These are phyloP conservation scores for Phlegmacium glaucopus DNA, from an alignment of 768 basidiomycete genomes.

Conservation along the genomic window DNA sequence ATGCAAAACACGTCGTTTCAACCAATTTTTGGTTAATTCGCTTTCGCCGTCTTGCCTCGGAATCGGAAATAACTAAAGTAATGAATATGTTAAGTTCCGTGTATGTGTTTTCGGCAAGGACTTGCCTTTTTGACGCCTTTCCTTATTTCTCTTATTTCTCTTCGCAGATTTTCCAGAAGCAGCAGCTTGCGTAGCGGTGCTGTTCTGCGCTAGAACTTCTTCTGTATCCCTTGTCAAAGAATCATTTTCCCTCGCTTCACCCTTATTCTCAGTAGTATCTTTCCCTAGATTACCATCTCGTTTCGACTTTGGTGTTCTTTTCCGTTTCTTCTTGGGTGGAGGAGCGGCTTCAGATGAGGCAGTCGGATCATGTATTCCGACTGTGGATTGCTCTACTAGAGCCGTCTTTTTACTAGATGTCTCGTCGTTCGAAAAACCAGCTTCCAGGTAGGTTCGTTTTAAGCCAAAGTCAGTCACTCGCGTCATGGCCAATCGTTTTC, in stretches of 20 bases:
- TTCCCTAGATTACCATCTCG: slow-evolving; percentile 31
- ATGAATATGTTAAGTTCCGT: not conserved
- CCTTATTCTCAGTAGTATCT: slow-evolving; percentile 17
- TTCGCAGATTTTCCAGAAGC: slow-evolving; percentile 21
- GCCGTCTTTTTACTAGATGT: not conserved
- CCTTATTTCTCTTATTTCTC: slow-evolving; percentile 27
- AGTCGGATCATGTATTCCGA: not conserved
- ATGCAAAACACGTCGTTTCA: slow-evolving; percentile 79
- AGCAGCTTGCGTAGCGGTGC: slow-evolving; percentile 3
- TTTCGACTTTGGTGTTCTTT: slow-evolving; percentile 48
- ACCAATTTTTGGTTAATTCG: slow-evolving; percentile 56
- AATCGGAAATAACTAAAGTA: slow-evolving; percentile 16
- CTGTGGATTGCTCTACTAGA: too few relatives aligned
- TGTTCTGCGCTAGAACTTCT: slow-evolving; percentile 15
- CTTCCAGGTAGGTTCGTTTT: slow-evolving; percentile 69
- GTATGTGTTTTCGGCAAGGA: slow-evolving; percentile 22
- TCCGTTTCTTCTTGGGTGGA: slow-evolving; percentile 58
- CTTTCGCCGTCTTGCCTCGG: slow-evolving; percentile 62
- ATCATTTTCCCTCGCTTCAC: slow-evolving; percentile 7
- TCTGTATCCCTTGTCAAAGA: slow-evolving; percentile 5
- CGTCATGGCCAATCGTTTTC: slow-evolving; percentile 49
- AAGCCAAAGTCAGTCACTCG: slow-evolving; percentile 71
- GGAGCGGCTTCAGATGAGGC: not conserved
- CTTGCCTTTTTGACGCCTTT: slow-evolving; percentile 28
- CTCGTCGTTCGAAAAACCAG: slow-evolving; percentile 41